phyloP scores from a whole-genome alignment of 1,139 yeast species.

The Blastobotrys ciferrii region DNA sequence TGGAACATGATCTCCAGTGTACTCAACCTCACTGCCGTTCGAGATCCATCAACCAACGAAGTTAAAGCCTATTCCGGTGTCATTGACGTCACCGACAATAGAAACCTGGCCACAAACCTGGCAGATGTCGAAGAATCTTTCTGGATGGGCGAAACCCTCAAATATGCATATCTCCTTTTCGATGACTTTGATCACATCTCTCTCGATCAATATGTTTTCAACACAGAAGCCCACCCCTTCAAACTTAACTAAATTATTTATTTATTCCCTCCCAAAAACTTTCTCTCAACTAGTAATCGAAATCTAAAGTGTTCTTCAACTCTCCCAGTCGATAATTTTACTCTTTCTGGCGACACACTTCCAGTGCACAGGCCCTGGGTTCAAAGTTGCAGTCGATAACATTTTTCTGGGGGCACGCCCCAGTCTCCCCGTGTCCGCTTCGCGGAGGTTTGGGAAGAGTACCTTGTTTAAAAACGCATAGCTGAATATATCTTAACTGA shows the following conservation, averaged over 20 bases:
- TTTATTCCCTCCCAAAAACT: background rate
- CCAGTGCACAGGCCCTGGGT: too few species aligned
- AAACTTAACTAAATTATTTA: constrained; percentile 29
- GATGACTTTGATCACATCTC: constrained; percentile 58
- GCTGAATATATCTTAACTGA: too few species aligned
- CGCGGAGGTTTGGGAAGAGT: too few species aligned
- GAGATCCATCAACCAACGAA: constrained; percentile 38
- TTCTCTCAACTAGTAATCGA: too few species aligned
- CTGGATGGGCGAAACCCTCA: constrained; percentile 93
- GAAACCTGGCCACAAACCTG: background rate
- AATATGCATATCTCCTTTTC: constrained; percentile 79
- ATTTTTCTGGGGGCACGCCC: too few species aligned
- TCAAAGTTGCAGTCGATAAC: too few species aligned
- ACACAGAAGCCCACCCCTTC: constrained; percentile 81
- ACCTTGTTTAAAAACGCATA: too few species aligned
- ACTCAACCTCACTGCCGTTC: constrained; percentile 32
- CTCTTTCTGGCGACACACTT: constrained; percentile 43
- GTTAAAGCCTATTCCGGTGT: constrained; percentile 48
- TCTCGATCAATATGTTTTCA: constrained; percentile 68
- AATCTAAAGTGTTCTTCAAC: too few species aligned
- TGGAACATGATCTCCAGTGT: constrained; percentile 61
- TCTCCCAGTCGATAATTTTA: too few species aligned
- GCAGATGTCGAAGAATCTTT: constrained; percentile 60
- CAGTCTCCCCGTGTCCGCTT: too few species aligned
- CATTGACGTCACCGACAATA: constrained; percentile 46